A percentile compares a stretch with the other conserved stretches of the same genome.
Evolutionary conservation across 257 asterid species (phyloP).

Genomic region (Solanum corneliomulleri): DNA sequence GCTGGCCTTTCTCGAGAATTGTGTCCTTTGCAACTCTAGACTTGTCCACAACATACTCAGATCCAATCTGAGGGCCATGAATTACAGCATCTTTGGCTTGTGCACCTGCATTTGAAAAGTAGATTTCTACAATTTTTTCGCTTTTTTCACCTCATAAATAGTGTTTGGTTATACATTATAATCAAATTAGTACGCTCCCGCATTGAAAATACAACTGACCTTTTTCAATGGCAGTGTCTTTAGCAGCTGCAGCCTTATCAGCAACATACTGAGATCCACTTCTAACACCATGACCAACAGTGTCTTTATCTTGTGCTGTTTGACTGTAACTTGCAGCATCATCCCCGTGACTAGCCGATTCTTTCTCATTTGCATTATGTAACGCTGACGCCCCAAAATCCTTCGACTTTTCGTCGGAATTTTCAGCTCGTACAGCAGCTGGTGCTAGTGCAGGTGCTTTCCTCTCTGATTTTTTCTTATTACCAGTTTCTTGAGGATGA

Average conservation of each 20-base stretch:
- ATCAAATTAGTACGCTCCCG: not conserved
- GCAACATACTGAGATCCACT: not conserved
- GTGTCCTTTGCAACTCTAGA: not conserved
- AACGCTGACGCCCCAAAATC: not conserved
- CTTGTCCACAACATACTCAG: not conserved
- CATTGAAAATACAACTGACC: not conserved
- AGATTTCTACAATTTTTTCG: not conserved
- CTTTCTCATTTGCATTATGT: not conserved
- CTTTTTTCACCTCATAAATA: not conserved
- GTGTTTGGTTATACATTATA: not conserved
- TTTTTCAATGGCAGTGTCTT: slow-evolving; percentile 14
- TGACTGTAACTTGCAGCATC: not conserved
- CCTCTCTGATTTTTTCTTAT: not conserved
- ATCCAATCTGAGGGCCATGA: not conserved
- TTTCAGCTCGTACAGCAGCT: slow-evolving; percentile 2
- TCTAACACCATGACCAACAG: not conserved
- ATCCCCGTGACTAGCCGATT: slow-evolving; percentile 2
- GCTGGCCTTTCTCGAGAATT: not conserved
- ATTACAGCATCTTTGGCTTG: not conserved
- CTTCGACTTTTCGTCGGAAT: slow-evolving; percentile 21
- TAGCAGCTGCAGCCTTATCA: slow-evolving; percentile 9
- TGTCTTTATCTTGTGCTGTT: slow-evolving; percentile 1
- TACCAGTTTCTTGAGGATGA: not conserved
- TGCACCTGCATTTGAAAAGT: not conserved
- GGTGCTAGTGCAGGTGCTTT: not conserved